Percentiles rank a stretch among this genome's conserved stretches.
These are phyloP conservation scores for Claviceps sp. DNA, from an alignment of 2,329 filamentous ascomycete genomes.

Conservation along the genomic window DNA sequence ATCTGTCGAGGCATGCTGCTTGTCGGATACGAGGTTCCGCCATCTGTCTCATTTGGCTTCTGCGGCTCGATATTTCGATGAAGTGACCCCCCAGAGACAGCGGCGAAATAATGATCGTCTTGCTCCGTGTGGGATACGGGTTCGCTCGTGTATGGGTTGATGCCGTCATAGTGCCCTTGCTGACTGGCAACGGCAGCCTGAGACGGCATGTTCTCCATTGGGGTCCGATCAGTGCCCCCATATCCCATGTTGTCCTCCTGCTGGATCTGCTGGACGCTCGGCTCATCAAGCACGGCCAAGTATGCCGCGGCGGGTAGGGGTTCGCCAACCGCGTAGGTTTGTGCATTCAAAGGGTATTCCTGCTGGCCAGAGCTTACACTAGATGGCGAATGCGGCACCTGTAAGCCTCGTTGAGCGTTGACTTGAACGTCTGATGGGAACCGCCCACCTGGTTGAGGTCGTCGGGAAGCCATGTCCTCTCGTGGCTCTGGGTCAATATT, in stretches of 20 bases:
- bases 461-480: constrained; percentile 41
- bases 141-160: constrained; percentile 44
- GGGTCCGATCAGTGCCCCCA: constrained; percentile 30
- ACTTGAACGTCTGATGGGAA: constrained; percentile 92
- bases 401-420: constrained; percentile 64
- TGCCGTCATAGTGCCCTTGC: constrained; percentile 38
- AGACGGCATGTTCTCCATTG: constrained; percentile 35
- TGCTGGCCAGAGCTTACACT: constrained; percentile 60
- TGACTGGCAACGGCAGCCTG: constrained; percentile 36
- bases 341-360: constrained; percentile 33
- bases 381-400: constrained; percentile 65
- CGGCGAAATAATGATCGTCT: constrained; percentile 8
- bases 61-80: constrained; percentile 8
- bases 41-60: neutral
- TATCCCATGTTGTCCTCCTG: constrained; percentile 22
- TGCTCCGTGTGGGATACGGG: constrained; percentile 16
- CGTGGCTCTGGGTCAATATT: constrained; percentile 32
- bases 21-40: neutral
- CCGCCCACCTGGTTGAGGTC: constrained; percentile 84
- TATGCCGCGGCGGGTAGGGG: constrained; percentile 28
- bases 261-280: neutral
- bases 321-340: constrained; percentile 45
- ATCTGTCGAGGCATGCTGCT: neutral
- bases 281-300: constrained; percentile 17
- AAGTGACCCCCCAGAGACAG: constrained; percentile 6